Conservation (phyloP, 352 stramenopile genomes). For the Blastocystis sp. region DNA sequence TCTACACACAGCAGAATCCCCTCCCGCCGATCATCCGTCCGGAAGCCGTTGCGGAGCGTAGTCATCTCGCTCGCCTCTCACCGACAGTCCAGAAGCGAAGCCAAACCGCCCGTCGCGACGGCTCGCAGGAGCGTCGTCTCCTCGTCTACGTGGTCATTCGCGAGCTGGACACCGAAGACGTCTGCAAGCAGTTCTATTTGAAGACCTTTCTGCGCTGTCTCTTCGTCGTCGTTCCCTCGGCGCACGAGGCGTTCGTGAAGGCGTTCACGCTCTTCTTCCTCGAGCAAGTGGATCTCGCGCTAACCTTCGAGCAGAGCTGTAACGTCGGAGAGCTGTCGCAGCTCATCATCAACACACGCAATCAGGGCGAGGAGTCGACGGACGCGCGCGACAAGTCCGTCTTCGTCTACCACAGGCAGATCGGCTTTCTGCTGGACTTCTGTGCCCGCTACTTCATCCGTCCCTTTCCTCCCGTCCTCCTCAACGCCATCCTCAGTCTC, state of each 20-base stretch:
- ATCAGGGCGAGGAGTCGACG: background rate
- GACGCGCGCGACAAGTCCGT: background rate
- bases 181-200: slow-evolving; percentile 33
- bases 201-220: slow-evolving; percentile 44
- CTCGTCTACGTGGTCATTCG: background rate
- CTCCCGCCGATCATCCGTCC: background rate
- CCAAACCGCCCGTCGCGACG: background rate
- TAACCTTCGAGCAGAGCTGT: background rate
- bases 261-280: slow-evolving; percentile 22
- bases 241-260: background rate
- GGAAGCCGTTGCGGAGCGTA: background rate
- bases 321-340: slow-evolving; percentile 21
- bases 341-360: slow-evolving; percentile 17
- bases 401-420: background rate
- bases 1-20: background rate
- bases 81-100: background rate
- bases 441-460: slow-evolving; percentile 36
- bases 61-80: background rate
- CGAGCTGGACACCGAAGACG: background rate
- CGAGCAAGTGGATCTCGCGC: slow-evolving; percentile 2
- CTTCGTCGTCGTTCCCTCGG: background rate
- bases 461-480: background rate
- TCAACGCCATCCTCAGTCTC: slow-evolving; percentile 6
- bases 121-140: background rate
- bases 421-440: slow-evolving; percentile 15